Evolutionary conservation across 1,284 basidiomycete species (phyloP).

Genomic region (Pterulicium gracile): DNA sequence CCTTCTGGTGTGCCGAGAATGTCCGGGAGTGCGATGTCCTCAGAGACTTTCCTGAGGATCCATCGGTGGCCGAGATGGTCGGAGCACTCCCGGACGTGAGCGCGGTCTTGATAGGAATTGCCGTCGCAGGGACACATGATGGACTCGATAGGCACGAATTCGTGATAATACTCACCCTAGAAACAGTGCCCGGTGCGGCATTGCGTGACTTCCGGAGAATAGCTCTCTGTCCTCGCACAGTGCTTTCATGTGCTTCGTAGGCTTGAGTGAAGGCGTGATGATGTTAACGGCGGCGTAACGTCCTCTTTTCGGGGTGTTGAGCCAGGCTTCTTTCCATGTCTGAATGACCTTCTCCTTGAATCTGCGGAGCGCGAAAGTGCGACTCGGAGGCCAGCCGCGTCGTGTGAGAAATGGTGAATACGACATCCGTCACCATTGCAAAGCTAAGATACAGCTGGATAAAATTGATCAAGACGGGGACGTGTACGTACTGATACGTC

Average conservation of each 20-base stretch:
- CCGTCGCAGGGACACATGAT: conserved; percentile 18
- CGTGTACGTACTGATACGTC: too few relatives aligned
- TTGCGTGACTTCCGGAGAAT: conserved; percentile 15
- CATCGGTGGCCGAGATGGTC: conserved; percentile 13
- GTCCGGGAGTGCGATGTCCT: conserved; percentile 10
- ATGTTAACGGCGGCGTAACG: conserved; percentile 16
- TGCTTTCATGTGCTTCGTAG: conserved; percentile 11
- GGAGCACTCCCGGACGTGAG: conserved; percentile 19
- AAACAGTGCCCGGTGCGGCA: conserved; percentile 18
- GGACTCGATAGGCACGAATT: conserved; percentile 15
- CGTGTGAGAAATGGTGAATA: too few relatives aligned
- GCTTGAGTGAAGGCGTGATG: conserved; percentile 14
- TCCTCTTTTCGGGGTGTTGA: conserved; percentile 9
- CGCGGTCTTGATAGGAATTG: conserved; percentile 14
- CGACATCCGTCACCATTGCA: too few relatives aligned
- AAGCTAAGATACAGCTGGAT: too few relatives aligned
- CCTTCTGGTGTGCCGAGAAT: conserved; percentile 17
- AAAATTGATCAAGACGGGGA: too few relatives aligned
- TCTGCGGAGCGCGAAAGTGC: conserved; percentile 7
- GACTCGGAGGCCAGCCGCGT: conserved; percentile 1
- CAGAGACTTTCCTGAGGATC: conserved; percentile 10
- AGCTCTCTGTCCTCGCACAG: conserved; percentile 10
- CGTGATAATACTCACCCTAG: conserved; percentile 18
- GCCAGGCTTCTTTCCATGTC: conserved; percentile 15
- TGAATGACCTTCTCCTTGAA: conserved; percentile 9